Evolutionary conservation across 371 early-diverging fungal species (phyloP).

Genomic region (Lichtheimia ramosa): DNA sequence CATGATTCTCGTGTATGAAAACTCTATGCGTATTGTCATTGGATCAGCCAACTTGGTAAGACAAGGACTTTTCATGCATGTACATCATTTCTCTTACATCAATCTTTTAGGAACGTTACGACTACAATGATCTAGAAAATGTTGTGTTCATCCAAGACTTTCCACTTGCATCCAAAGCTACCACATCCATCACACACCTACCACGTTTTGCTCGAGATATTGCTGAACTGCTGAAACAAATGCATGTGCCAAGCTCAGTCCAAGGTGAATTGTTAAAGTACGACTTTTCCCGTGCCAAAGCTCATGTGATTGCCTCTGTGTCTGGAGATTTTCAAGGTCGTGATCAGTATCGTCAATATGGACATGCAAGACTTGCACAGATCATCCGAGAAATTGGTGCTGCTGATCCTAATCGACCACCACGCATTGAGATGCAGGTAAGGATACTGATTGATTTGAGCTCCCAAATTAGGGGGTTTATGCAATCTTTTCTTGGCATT

Average conservation of each 20-base stretch:
- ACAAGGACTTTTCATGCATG: background rate
- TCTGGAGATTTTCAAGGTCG: constrained; percentile 42
- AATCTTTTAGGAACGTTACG: constrained; percentile 29
- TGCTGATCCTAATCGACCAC: constrained; percentile 9
- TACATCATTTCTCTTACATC: background rate
- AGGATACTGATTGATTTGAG: background rate
- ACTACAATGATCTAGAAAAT: constrained; percentile 48
- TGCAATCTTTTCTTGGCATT: background rate
- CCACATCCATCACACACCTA: constrained; percentile 1
- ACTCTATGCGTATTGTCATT: constrained; percentile 43
- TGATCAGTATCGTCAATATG: constrained; percentile 25
- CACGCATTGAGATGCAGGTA: constrained; percentile 51
- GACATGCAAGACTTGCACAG: constrained; percentile 39
- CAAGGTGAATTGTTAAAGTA: constrained; percentile 34
- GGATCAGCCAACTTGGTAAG: constrained; percentile 49
- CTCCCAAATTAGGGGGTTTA: background rate
- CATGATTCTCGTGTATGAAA: constrained; percentile 38
- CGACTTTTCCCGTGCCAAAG: constrained; percentile 44
- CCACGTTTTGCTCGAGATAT: constrained; percentile 39
- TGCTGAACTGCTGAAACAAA: constrained; percentile 26
- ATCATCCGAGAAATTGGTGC: constrained; percentile 28
- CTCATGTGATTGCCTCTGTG: constrained; percentile 41
- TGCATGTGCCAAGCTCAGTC: constrained; percentile 40
- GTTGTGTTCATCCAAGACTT: constrained; percentile 54
- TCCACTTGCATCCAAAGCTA: constrained; percentile 14